These are phyloP conservation scores for Aegilops bicornis DNA, from an alignment of 176 grass and related monocot species.

Conservation along the genomic window DNA sequence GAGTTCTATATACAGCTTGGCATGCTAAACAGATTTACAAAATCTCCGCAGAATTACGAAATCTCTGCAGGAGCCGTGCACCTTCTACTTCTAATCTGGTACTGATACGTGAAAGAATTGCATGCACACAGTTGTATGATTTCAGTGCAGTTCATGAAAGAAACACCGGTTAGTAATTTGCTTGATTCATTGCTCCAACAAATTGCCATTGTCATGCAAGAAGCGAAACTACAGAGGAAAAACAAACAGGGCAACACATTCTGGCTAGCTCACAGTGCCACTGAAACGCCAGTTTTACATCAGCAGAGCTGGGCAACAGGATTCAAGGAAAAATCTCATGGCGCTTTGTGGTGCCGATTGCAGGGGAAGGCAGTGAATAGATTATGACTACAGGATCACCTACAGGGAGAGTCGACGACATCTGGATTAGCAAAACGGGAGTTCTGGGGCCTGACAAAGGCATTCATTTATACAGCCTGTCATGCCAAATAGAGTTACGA, in stretches of 20 bases:
- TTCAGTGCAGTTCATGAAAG: background rate
- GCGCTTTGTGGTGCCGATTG: background rate
- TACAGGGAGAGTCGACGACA: background rate
- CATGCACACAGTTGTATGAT: background rate
- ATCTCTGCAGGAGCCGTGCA: too few relatives aligned
- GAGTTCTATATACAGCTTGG: slow-evolving; percentile 9
- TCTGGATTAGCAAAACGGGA: background rate
- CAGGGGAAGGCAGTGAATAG: background rate
- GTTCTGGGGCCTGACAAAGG: background rate
- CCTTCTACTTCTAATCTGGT: too few relatives aligned
- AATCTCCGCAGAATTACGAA: background rate
- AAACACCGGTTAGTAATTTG: background rate
- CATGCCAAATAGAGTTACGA: background rate
- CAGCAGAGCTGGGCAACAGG: background rate
- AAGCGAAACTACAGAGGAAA: background rate
- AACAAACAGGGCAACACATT: background rate
- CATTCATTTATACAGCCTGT: slow-evolving; percentile 11
- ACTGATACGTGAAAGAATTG: background rate
- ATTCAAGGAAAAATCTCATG: slow-evolving; percentile 9
- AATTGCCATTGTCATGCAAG: background rate
- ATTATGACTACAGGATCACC: background rate
- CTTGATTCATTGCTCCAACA: background rate
- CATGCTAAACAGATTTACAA: background rate
- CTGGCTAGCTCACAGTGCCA: background rate
- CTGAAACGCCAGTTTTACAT: background rate